phyloP scores from a whole-genome alignment of 2,329 filamentous ascomycete species.

The Ophiostoma ulmi region DNA sequence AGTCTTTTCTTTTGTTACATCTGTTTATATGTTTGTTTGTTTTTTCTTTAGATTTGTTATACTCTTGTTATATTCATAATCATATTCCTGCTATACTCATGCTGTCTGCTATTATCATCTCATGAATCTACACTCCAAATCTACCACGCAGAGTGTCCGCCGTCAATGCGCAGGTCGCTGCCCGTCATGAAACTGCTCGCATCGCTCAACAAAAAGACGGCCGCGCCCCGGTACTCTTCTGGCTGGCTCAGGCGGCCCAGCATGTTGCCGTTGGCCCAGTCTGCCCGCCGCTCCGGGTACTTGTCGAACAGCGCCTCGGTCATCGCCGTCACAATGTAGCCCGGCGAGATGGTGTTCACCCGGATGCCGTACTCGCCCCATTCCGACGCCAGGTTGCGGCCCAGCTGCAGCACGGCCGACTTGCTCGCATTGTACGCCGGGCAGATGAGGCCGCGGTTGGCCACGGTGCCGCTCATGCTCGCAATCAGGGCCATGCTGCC shows the following conservation, averaged over 20 bases:
- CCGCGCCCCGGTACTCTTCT: conserved; percentile 65
- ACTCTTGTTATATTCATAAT: not conserved
- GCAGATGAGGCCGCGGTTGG: conserved; percentile 56
- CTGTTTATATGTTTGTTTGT: not conserved
- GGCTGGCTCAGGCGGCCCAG: conserved; percentile 63
- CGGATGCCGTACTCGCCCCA: conserved; percentile 70
- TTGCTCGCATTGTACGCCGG: conserved; percentile 75
- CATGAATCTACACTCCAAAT: not conserved
- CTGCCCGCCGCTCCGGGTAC: conserved; percentile 60
- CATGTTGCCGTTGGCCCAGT: conserved; percentile 86
- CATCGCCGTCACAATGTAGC: conserved; percentile 80
- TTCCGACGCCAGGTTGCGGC: conserved; percentile 64
- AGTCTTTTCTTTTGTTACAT: not conserved
- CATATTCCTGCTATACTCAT: not conserved
- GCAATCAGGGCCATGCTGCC: conserved; percentile 62
- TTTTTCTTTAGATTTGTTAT: conserved; percentile 4
- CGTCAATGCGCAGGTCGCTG: conserved; percentile 64
- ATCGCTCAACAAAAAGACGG: conserved; percentile 62
- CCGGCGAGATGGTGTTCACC: conserved; percentile 75
- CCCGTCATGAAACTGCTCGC: conserved; percentile 68
- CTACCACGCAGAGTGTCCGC: conserved; percentile 61
- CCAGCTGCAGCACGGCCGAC: conserved; percentile 67
- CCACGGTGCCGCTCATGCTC: conserved; percentile 65
- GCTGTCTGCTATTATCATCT: too few species aligned
- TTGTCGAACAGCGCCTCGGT: conserved; percentile 71